phyloP scores from a whole-genome alignment of 352 stramenopile species.

The Pythium phragmiticola region DNA sequence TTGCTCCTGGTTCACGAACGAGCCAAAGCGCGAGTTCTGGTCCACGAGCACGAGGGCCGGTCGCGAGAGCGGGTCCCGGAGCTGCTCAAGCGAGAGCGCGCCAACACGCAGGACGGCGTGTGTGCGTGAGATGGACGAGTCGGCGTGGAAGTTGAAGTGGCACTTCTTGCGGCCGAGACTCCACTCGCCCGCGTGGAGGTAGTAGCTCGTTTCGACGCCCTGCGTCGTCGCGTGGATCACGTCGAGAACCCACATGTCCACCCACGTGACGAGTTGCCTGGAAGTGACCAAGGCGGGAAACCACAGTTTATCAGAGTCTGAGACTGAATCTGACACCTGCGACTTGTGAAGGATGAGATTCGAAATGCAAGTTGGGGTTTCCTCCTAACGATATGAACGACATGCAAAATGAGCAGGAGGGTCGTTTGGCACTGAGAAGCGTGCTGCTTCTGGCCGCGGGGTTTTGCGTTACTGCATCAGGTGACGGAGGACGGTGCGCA shows the following conservation, averaged over 20 bases:
- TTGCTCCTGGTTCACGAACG: slow-evolving; percentile 83
- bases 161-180: slow-evolving; percentile 80
- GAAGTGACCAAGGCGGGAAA: background rate
- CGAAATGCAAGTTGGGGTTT: background rate
- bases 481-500: slow-evolving; percentile 93
- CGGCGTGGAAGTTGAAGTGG: slow-evolving; percentile 81
- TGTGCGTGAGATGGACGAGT: slow-evolving; percentile 80
- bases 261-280: background rate
- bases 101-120: slow-evolving; percentile 78
- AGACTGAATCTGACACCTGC: slow-evolving; percentile 15
- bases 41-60: slow-evolving; percentile 75
- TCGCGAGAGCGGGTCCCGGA: slow-evolving; percentile 51
- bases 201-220: slow-evolving; percentile 59
- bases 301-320: background rate
- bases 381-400: background rate
- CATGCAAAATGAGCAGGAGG: background rate
- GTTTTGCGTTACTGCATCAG: slow-evolving; percentile 81
- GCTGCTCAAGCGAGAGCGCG: slow-evolving; percentile 53
- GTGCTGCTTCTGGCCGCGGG: background rate
- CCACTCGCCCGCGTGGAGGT: slow-evolving; percentile 83
- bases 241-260: slow-evolving; percentile 76
- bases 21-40: slow-evolving; percentile 83
- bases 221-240: slow-evolving; percentile 45
- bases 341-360: slow-evolving; percentile 2
- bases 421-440: background rate